A percentile compares a stretch with the other conserved stretches of the same genome.
phyloP scores from a whole-genome alignment of 768 basidiomycete genomes.

The Tricholoma matsutake region DNA sequence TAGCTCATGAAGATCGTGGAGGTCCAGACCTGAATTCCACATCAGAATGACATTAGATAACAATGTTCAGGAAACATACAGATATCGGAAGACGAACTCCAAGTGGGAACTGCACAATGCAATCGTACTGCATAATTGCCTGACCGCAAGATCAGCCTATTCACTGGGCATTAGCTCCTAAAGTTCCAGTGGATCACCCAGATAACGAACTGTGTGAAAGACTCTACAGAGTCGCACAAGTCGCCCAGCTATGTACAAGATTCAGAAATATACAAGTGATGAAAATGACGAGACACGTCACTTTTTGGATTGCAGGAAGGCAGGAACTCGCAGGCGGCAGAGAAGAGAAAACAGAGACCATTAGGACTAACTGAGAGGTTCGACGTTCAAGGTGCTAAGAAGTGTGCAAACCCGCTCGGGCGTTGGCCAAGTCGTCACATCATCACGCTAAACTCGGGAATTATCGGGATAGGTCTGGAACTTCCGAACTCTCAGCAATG shows the following conservation, averaged over 20 bases:
- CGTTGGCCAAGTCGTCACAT: conserved; percentile 12
- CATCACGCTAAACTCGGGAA: conserved; percentile 29
- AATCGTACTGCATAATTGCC: conserved; percentile 49
- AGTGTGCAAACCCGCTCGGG: no score
- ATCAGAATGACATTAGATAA: not conserved
- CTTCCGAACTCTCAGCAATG: conserved; percentile 8
- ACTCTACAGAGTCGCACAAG: conserved; percentile 54
- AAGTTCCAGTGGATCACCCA: not conserved
- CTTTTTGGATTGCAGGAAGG: not conserved
- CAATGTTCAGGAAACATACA: conserved; percentile 46
- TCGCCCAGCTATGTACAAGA: conserved; percentile 42
- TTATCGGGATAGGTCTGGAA: conserved; percentile 32
- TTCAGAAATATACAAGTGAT: conserved; percentile 22
- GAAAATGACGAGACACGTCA: not conserved
- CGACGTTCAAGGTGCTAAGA: no score
- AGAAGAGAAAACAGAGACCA: conserved; percentile 25
- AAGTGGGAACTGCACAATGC: conserved; percentile 67
- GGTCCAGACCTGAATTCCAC: conserved; percentile 48
- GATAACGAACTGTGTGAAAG: conserved; percentile 54
- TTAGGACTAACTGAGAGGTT: conserved; percentile 7
- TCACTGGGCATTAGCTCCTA: not conserved
- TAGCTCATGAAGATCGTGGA: conserved; percentile 67
- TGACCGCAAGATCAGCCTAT: conserved; percentile 47
- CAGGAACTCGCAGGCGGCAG: not conserved
- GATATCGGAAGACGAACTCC: conserved; percentile 53